These are phyloP conservation scores for Phytopythium kandeliae DNA, from an alignment of 352 stramenopile species.

Conservation along the genomic window DNA sequence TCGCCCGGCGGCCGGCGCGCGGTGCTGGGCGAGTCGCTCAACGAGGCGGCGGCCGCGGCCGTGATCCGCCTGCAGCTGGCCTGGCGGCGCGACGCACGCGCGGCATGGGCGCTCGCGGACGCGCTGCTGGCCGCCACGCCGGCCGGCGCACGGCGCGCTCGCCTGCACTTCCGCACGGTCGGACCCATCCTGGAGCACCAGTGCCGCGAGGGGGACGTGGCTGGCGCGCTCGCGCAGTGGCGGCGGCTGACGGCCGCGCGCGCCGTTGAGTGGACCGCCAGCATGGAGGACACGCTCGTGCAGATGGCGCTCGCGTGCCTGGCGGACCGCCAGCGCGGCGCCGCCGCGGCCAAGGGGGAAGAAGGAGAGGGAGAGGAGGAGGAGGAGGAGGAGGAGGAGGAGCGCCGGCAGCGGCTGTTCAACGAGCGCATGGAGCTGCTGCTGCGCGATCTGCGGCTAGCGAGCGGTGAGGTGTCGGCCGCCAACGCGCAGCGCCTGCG, in stretches of 20 bases:
- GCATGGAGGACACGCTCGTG: conserved; percentile 68
- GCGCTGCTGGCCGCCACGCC: conserved; percentile 20
- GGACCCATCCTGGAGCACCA: conserved; percentile 57
- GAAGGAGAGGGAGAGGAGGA: too few relatives aligned
- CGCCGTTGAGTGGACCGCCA: conserved; percentile 62
- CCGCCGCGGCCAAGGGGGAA: not conserved
- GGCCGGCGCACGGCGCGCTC: conserved; percentile 4
- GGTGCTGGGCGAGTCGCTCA: conserved; percentile 46
- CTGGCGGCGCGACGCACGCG: conserved; percentile 20
- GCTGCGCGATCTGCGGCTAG: conserved; percentile 46
- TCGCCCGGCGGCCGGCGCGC: conserved; percentile 13
- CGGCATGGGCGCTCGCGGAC: conserved; percentile 45
- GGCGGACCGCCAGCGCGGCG: conserved; percentile 15
- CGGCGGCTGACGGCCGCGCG: conserved; percentile 38
- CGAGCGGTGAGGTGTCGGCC: conserved; percentile 47
- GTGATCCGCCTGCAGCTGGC: conserved; percentile 56
- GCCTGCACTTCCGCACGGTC: conserved; percentile 67
- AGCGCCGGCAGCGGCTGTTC: conserved; percentile 5
- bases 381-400: too few relatives aligned
- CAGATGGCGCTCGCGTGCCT: conserved; percentile 59
- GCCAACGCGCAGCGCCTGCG: conserved; percentile 37
- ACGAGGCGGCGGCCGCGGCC: conserved; percentile 53
- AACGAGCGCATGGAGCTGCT: conserved; percentile 55
- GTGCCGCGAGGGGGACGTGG: conserved; percentile 33
- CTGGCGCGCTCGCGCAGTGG: conserved; percentile 39